Evolutionary conservation across 164 flowering plant species (phyloP).

Genomic region (Houttuynia cordata): DNA sequence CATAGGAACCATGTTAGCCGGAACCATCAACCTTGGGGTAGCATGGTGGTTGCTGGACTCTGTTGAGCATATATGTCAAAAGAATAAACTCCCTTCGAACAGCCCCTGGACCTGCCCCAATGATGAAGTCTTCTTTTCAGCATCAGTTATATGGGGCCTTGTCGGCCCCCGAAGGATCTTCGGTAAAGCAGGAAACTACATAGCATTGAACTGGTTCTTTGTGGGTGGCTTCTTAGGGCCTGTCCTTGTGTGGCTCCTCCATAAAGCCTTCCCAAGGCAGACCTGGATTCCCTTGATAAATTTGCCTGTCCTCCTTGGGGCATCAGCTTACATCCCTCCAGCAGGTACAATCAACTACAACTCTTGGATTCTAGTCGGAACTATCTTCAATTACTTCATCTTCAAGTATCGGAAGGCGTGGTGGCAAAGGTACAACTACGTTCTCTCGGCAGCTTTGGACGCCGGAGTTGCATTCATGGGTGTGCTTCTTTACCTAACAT

Average conservation of each 20-base stretch:
- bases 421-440: slow-evolving; percentile 91
- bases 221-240: slow-evolving; percentile 81
- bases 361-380: slow-evolving; percentile 69
- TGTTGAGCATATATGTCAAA: slow-evolving; percentile 53
- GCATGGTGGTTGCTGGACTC: slow-evolving; percentile 55
- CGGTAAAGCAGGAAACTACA: slow-evolving; percentile 54
- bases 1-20: slow-evolving; percentile 61
- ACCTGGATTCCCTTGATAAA: slow-evolving; percentile 82
- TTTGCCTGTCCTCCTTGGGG: slow-evolving; percentile 80
- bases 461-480: slow-evolving; percentile 94
- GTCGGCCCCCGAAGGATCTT: slow-evolving; percentile 80
- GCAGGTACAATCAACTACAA: slow-evolving; percentile 76
- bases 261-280: slow-evolving; percentile 66
- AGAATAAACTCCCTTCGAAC: slow-evolving; percentile 31
- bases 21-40: slow-evolving; percentile 42
- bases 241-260: slow-evolving; percentile 57
- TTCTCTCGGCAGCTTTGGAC: slow-evolving; percentile 85
- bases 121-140: slow-evolving; percentile 84
- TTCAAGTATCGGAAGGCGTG: slow-evolving; percentile 69
- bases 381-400: slow-evolving; percentile 73
- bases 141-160: slow-evolving; percentile 92
- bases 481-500: slow-evolving; percentile 49
- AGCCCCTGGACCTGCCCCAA: slow-evolving; percentile 84
- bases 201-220: slow-evolving; percentile 83
- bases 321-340: slow-evolving; percentile 76